Conservation (phyloP, 495 filamentous ascomycete genomes). For the Cudoniella acicularis region DNA sequence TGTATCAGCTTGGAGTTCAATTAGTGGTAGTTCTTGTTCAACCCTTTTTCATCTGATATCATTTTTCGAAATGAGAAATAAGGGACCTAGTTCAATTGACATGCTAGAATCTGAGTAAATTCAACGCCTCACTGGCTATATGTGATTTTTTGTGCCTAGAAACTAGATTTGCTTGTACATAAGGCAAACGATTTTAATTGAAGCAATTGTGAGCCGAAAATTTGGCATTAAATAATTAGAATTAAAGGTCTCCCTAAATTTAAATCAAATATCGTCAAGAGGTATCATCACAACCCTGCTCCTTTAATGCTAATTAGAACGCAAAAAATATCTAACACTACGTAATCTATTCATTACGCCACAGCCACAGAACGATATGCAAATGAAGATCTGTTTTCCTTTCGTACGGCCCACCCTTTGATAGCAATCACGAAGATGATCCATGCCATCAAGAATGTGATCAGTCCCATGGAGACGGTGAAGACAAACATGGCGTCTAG, state of each 20-base stretch:
- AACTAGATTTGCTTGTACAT: too few relatives aligned
- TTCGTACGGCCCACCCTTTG: slow-evolving; percentile 81
- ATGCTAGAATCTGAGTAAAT: too few relatives aligned
- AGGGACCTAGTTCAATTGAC: too few relatives aligned
- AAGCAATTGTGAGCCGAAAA: too few relatives aligned
- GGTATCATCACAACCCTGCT: background rate
- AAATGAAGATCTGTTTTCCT: slow-evolving; percentile 38
- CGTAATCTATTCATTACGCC: background rate
- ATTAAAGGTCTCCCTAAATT: background rate
- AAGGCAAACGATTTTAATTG: too few relatives aligned
- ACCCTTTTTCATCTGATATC: too few relatives aligned
- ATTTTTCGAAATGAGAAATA: too few relatives aligned
- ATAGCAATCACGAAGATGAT: slow-evolving; percentile 72
- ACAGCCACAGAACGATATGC: slow-evolving; percentile 1
- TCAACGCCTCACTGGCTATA: too few relatives aligned
- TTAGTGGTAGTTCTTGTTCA: too few relatives aligned
- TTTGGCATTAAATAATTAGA: background rate
- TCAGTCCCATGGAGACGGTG: slow-evolving; percentile 82
- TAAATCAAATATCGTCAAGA: background rate
- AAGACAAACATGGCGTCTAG: slow-evolving; percentile 89
- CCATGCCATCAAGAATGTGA: slow-evolving; percentile 84
- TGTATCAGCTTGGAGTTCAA: too few relatives aligned
- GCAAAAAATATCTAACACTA: background rate
- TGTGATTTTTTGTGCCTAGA: too few relatives aligned
- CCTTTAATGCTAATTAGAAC: background rate